A percentile compares a stretch with the other conserved stretches of the same genome.
Evolutionary conservation across 352 stramenopile species (phyloP).

Genomic region (Globisporangium polare): DNA sequence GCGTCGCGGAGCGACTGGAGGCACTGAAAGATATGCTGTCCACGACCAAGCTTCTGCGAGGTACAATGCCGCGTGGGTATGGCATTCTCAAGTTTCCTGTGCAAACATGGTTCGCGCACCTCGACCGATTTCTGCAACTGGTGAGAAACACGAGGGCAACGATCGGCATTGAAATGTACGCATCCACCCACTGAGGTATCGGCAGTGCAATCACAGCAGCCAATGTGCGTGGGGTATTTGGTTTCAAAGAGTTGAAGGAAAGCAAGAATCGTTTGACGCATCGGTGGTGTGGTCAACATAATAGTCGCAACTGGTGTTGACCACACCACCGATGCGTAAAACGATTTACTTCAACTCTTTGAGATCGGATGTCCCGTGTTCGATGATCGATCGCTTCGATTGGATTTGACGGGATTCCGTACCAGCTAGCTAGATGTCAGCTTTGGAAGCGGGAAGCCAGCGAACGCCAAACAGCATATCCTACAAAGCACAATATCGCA

Average conservation of each 20-base stretch:
- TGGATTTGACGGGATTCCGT: too few species aligned
- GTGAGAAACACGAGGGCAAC: too few species aligned
- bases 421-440: too few species aligned
- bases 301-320: not conserved
- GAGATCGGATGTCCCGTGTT: not conserved
- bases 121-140: too few species aligned
- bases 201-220: not conserved
- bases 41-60: not conserved
- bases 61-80: not conserved
- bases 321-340: not conserved
- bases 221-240: too few species aligned
- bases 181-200: not conserved
- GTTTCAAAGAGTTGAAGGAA: too few species aligned
- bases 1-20: not conserved
- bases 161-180: not conserved
- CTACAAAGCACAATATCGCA: not conserved
- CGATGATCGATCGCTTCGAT: too few species aligned
- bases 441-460: too few species aligned
- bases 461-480: not conserved
- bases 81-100: not conserved
- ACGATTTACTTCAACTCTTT: conserved; percentile 1
- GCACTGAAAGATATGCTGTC: not conserved
- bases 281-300: too few species aligned
- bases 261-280: too few species aligned
- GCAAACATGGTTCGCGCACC: not conserved